A percentile compares a stretch with the other conserved stretches of the same genome.
These are phyloP conservation scores for Trapa incisa DNA, from an alignment of 345 rosid species.

Conservation along the genomic window DNA sequence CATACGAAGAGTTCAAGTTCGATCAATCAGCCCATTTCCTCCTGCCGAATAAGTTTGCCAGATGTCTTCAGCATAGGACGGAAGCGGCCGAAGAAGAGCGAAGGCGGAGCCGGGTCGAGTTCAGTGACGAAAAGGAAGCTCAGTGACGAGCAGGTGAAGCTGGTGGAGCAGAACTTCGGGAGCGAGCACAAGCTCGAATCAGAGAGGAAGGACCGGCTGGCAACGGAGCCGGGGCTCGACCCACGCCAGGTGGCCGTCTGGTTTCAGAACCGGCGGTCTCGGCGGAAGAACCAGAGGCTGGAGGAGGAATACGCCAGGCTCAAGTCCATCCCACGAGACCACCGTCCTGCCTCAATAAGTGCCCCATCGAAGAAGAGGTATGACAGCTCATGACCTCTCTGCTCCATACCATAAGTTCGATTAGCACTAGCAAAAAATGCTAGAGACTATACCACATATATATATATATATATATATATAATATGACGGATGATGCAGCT, in stretches of 20 bases:
- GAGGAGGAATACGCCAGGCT: constrained; percentile 59
- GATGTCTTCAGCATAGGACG: constrained; percentile 8
- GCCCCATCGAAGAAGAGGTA: constrained; percentile 59
- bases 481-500: constrained; percentile 34
- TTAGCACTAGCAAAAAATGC: neutral
- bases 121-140: constrained; percentile 55
- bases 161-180: constrained; percentile 50
- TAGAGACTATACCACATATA: too few relatives aligned
- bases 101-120: constrained; percentile 13
- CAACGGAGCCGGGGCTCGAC: constrained; percentile 67
- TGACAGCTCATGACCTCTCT: neutral
- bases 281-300: constrained; percentile 79
- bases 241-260: constrained; percentile 92
- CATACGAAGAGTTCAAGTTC: too few relatives aligned
- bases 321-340: constrained; percentile 29
- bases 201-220: constrained; percentile 66
- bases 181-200: constrained; percentile 71
- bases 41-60: neutral
- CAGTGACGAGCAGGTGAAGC: constrained; percentile 46
- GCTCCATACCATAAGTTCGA: neutral
- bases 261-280: constrained; percentile 84
- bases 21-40: too few relatives aligned
- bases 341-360: constrained; percentile 28
- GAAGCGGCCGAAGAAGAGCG: constrained; percentile 54
- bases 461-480: too few relatives aligned